These are phyloP conservation scores for Ormosia emarginata DNA, from an alignment of 306 rosid genomes.

Conservation along the genomic window DNA sequence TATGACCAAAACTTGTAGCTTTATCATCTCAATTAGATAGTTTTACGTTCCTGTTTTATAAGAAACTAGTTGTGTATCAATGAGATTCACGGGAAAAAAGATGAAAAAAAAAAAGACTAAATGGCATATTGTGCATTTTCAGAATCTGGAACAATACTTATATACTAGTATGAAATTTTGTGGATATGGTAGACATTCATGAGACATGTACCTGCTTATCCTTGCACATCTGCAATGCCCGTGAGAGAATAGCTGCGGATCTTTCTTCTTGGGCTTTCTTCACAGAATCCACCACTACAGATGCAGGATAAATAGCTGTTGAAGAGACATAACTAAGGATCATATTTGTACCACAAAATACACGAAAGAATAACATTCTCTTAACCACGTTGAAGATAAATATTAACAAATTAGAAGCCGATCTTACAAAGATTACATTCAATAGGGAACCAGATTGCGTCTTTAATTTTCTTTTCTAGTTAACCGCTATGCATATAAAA, in stretches of 20 bases:
- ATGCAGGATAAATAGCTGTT: constrained; percentile 45
- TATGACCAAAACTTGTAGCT: not conserved
- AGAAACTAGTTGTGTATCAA: not conserved
- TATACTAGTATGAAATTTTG: too few relatives aligned
- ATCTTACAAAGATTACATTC: not conserved
- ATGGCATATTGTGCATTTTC: too few relatives aligned
- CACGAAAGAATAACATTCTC: not conserved
- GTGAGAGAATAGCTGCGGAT: constrained; percentile 42
- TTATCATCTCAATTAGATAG: not conserved
- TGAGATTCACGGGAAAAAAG: not conserved
- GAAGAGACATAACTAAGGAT: not conserved
- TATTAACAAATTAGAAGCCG: not conserved
- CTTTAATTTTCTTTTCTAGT: too few relatives aligned
- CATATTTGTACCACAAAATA: not conserved
- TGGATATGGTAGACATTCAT: not conserved
- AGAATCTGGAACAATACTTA: too few relatives aligned
- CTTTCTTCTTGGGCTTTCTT: constrained; percentile 58
- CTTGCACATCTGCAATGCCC: constrained; percentile 55
- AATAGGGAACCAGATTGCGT: not conserved
- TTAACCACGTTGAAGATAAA: not conserved
- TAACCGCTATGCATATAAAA: not conserved
- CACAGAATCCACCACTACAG: constrained; percentile 48
- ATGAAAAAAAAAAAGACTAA: too few relatives aligned
- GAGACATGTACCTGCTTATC: constrained; percentile 40
- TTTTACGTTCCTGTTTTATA: not conserved